Evolutionary conservation across 768 basidiomycete species (phyloP).

Genomic region (Nidularia pulvinata): DNA sequence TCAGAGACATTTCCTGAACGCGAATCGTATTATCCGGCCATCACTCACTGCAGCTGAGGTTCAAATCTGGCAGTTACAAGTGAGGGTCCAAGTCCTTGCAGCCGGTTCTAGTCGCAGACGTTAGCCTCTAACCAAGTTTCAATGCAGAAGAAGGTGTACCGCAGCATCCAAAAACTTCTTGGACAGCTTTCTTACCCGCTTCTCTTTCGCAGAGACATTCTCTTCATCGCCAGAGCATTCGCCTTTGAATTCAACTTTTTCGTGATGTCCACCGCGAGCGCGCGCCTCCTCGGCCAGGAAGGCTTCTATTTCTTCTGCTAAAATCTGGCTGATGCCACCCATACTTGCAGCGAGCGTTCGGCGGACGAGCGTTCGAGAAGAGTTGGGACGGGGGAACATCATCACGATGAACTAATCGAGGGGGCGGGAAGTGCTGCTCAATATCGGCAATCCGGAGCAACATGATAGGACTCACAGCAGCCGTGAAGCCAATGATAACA

Average conservation of each 20-base stretch:
- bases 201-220: constrained; percentile 32
- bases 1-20: too few species aligned
- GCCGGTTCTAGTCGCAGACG: constrained; percentile 21
- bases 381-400: constrained; percentile 43
- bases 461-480: constrained; percentile 25
- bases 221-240: constrained; percentile 9
- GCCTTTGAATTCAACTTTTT: constrained; percentile 20
- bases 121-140: not conserved
- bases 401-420: constrained; percentile 35
- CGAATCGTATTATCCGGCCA: too few species aligned
- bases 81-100: constrained; percentile 33
- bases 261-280: constrained; percentile 23
- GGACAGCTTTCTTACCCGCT: constrained; percentile 32
- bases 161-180: constrained; percentile 15
- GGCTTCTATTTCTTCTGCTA: constrained; percentile 39
- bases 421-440: too few species aligned
- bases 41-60: constrained; percentile 36
- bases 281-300: constrained; percentile 41
- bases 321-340: constrained; percentile 30
- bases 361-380: constrained; percentile 38
- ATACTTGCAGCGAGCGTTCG: constrained; percentile 34
- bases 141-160: not conserved
- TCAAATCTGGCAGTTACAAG: constrained; percentile 36
- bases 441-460: too few species aligned
- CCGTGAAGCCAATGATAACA: constrained; percentile 43